Base-by-base conservation (phyloP, 768 basidiomycete species). In the Pisolithus orientalis region DNA sequence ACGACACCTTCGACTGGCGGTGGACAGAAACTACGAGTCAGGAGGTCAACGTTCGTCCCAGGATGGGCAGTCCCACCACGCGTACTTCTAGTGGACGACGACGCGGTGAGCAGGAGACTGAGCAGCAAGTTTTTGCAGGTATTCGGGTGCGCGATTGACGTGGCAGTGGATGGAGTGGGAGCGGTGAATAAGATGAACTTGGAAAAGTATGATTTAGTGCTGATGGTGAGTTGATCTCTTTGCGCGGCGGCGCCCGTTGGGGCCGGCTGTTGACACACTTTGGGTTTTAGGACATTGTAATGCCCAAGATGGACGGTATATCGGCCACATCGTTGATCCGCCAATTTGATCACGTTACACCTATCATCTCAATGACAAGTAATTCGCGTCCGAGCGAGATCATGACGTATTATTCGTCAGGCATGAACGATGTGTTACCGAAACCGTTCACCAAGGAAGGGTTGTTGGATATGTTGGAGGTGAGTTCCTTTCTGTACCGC, bases 391-490 rank as follows among this genome's bases (percentile, higher is more conserved):
- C 94, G 27, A 86, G 87, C 69, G 89, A 95, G 68, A 87, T 95
- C 56, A 84, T 94, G 82, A 90, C 85, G 7, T 95, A 94, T 63
- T 62, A 66, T 59, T 69, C 65, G 4, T 54, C 62, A 75, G 87
- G 94, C 16, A 97, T 97, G 94, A 97, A 94, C 68, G 94, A 97
- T 70, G 88, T 96, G 52, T 74, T 98, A 16, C 89, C 94, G 7
- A 98, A 98, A 68, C 95, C 95, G 3, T 98, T 98, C 72, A 95
- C 90, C n/a, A 91, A 92, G 66, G 84, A 94, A 63, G 88, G 89
- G 14, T 72, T 98, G 29, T 72, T 94, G 44, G 85, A 87, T 57
- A 94, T 97, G 83, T 84, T 98, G 55, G 95, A 98, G 73, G 89
- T 90, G 31, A 4, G 65, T 59, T 7, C 7, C 9, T 14, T 7